Evolutionary conservation across 1,284 basidiomycete genomes (phyloP), one percentile per base, ranked within the genome.

Genomic region (Cutaneotrichosporon cavernicola): DNA sequence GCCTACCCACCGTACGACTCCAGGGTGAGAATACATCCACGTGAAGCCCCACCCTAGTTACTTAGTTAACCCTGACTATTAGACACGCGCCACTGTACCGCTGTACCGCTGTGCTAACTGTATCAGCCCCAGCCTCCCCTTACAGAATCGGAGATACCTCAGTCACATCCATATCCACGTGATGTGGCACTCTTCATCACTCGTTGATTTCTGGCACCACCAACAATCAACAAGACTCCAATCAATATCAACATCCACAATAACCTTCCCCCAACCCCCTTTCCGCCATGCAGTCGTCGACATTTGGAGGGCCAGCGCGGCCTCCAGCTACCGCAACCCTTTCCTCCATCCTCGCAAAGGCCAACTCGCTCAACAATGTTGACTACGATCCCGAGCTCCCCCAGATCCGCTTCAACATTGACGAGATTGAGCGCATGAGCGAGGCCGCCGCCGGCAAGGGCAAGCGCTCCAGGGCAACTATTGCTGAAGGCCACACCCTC

Each of bases 401-500:
- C 50, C 76, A 76, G 65, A 74, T 79, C 67, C 68, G 74, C 30
- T 73, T 75, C 52, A 76, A 76, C 34, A 73, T 79, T 58, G 77
- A 77, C 49, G 77, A 79, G 71, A 76, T 79, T 62, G 77, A 79
- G 68, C 68, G 76, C 21, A 73, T 77, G 73, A 74, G 72, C 62
- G 76, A 76, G 67, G 61, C 60, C 4, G 72, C 73, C 5, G 75
- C 71, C 14, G 72, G 72, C 6, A 67, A 68, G 60, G 73, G 76
- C 7, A 76, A 75, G 66, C 69, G 72, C 21, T 61, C 63, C 13
- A 73, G 69, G 53, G 63, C 63, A 18, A 56, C 60, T 14, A 61
- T 60, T 21, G 76, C 70, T n/a, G 74, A 79, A 51, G 77, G 76
- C 6, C 72, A 73, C 64, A 68, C 66, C n/a, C 67, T 79, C 16